Evolutionary conservation across 768 basidiomycete genomes (phyloP).

Genomic region (Lactifluus echinatus): DNA sequence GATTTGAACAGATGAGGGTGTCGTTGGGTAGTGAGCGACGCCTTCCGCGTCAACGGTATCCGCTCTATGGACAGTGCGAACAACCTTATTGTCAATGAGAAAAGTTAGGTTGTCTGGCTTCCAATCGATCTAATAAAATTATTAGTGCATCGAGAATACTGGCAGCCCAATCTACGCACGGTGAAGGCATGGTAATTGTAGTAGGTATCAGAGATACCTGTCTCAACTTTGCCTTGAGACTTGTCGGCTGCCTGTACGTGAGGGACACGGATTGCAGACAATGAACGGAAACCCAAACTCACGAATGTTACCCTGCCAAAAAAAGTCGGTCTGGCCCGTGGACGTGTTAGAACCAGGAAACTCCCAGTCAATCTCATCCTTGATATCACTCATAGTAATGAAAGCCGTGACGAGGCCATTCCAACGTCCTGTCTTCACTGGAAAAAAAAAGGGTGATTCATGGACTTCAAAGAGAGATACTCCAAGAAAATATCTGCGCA

Average conservation of each 20-base stretch:
- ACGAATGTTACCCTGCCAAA: slow-evolving; percentile 70
- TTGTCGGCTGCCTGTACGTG: slow-evolving; percentile 28
- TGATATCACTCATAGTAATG: slow-evolving; percentile 74
- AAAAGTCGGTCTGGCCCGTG: slow-evolving; percentile 70
- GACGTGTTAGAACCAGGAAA: slow-evolving; percentile 58
- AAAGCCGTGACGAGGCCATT: slow-evolving; percentile 76
- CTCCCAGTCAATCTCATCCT: slow-evolving; percentile 86
- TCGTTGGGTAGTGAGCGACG: slow-evolving; percentile 58
- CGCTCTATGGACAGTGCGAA: slow-evolving; percentile 57
- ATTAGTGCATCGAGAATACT: neutral
- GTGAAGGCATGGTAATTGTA: slow-evolving; percentile 69
- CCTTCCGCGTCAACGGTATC: slow-evolving; percentile 50
- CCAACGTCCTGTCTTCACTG: slow-evolving; percentile 78
- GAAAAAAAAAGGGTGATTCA: neutral
- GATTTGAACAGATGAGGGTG: slow-evolving; percentile 74
- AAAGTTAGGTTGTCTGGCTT: slow-evolving; percentile 57
- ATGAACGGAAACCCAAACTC: slow-evolving; percentile 31
- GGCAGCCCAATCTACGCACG: slow-evolving; percentile 33
- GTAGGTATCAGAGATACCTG: slow-evolving; percentile 53
- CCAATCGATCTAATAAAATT: slow-evolving; percentile 62
- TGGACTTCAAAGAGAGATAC: slow-evolving; percentile 12
- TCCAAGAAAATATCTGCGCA: slow-evolving; percentile 25
- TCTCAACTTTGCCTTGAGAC: slow-evolving; percentile 42
- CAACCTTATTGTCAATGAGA: slow-evolving; percentile 59
- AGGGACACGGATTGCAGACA: neutral